phyloP scores from a whole-genome alignment of 108 stramenopile genomes.

The Pseudonitzschia multiseries region DNA sequence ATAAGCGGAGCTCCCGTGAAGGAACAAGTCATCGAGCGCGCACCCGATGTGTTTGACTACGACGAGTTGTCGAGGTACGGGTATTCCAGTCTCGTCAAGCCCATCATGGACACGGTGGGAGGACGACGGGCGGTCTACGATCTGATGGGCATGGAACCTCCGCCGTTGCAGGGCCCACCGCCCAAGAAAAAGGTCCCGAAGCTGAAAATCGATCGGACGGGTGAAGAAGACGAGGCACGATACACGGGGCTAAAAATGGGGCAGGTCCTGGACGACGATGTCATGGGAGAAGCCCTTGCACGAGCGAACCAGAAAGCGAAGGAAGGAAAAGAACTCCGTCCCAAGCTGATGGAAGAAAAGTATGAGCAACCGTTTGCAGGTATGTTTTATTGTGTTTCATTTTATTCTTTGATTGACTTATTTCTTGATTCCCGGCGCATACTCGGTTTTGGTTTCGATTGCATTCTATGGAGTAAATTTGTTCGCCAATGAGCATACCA shows the following conservation, averaged over 20 bases:
- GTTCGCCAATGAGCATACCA: no score
- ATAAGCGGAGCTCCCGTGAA: conserved; percentile 76
- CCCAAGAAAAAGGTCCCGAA: conserved; percentile 49
- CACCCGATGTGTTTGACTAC: conserved; percentile 76
- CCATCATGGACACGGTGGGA: conserved; percentile 73
- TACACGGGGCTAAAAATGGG: conserved; percentile 80
- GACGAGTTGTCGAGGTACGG: conserved; percentile 75
- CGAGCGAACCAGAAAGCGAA: conserved; percentile 49
- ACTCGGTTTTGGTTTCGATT: no score
- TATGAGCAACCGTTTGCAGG: conserved; percentile 71
- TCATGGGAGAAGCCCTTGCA: conserved; percentile 68
- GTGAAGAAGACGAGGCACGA: conserved; percentile 66
- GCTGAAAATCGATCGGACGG: conserved; percentile 71
- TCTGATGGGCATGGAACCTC: conserved; percentile 63
- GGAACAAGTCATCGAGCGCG: conserved; percentile 53
- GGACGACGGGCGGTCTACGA: conserved; percentile 74
- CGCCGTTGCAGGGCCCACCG: conserved; percentile 26
- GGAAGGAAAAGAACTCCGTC: conserved; percentile 53
- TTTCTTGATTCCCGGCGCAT: no score
- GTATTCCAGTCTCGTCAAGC: conserved; percentile 58
- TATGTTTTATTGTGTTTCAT: conserved; percentile 18
- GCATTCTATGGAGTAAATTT: no score
- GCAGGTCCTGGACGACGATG: conserved; percentile 64
- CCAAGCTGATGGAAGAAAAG: conserved; percentile 62
- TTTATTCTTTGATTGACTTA: no score